Conservation (phyloP, 805 yeast species). For the Saccharomycopsis capsularis region DNA sequence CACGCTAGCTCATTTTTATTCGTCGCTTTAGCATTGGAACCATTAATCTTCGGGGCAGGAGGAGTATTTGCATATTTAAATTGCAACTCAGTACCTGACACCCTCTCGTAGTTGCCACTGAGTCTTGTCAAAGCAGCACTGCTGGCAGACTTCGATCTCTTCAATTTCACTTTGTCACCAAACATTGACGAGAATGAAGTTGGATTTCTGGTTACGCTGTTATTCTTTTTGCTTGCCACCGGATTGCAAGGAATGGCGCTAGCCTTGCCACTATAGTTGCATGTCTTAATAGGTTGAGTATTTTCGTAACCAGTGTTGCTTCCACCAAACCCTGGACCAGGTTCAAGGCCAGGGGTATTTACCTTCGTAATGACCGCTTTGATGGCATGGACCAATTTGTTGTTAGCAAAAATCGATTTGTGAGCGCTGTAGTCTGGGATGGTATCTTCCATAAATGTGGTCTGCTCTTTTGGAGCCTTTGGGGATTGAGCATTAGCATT, state of each 20-base stretch:
- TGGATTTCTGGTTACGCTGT: neutral
- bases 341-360: constrained; percentile 1
- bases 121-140: constrained; percentile 19
- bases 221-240: neutral
- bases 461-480: neutral
- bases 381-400: constrained; percentile 14
- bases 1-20: neutral
- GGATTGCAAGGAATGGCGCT: neutral
- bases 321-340: neutral
- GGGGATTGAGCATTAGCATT: neutral
- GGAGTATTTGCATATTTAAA: neutral
- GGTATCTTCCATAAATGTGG: neutral
- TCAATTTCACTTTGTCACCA: constrained; percentile 2
- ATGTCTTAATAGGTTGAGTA: neutral
- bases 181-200: neutral
- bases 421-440: neutral
- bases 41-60: neutral
- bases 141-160: constrained; percentile 7
- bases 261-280: neutral
- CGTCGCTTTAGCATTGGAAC: neutral
- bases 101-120: constrained; percentile 12
- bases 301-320: neutral
- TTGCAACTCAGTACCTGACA: neutral
- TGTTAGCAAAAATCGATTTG: constrained; percentile 11
- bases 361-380: constrained; percentile 12